Base-by-base conservation (phyloP, 805 yeast species). In the Millerozyma miso region DNA sequence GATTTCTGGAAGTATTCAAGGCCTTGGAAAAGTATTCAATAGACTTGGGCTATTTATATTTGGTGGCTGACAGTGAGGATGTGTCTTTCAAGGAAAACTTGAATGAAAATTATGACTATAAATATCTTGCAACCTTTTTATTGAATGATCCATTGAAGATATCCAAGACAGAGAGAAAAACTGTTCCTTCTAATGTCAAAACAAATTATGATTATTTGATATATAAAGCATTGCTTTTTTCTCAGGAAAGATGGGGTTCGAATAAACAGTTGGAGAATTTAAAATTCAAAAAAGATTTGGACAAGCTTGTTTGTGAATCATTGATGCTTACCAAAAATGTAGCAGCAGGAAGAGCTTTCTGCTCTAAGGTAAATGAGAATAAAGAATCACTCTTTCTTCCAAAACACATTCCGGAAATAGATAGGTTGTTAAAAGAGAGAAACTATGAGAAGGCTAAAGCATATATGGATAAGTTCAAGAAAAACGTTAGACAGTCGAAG, bases 1-100 rank as follows among this genome's bases (percentile, higher is more conserved):
- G 73, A 44, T 63, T 80, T 45, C 62, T 56, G 32, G 67, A 58
- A 43, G 64, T 71, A 33, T 61, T 65, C 45, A 63, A 48, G 52
- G 64, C 52, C 34, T 51, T 76, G 19, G 71, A 76, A 31, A 63
- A 74, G 12, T 73, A 77, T 41, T 76, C 81, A 1, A 54, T 63
- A n/a, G 48, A 53, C 13, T 43, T 50, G 14, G 58, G 65, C 12
- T 62, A 63, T 37, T 56, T 57, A 29, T 63, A 60, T 40, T 47
- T 44, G 2, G 40, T 53, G 5, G 19, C 39, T 31, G 47, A 46
- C 31, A 69, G 69, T 33, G 56, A 62, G 1, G 48, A 53, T 5
- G 58, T 54, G 16, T 56, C 62, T 1, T 47, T 53, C 5, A 59
- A 55, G 17, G 45, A 41, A 31, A 39, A 33, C 29, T 46, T 50